Evolutionary conservation across 208 protist genomes (phyloP).

Genomic region (Phytomonas francai): DNA sequence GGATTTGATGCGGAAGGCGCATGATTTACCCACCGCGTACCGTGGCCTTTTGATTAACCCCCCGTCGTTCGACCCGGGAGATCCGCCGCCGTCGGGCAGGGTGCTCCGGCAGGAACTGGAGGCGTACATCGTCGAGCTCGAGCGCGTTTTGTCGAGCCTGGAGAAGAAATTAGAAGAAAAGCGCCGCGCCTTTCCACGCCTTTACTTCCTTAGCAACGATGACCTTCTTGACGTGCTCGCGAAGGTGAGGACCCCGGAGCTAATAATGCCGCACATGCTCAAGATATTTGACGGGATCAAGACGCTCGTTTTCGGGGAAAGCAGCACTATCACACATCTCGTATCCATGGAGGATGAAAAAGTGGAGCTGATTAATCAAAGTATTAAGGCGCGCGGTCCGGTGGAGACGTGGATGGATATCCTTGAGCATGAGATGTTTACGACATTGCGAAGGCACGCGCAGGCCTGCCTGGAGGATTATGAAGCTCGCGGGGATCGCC

Average conservation of each 20-base stretch:
- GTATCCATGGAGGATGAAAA: slow-evolving; percentile 88
- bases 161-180: slow-evolving; percentile 96
- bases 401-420: slow-evolving; percentile 95
- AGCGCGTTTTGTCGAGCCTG: slow-evolving; percentile 91
- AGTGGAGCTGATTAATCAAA: slow-evolving; percentile 89
- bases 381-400: slow-evolving; percentile 91
- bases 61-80: slow-evolving; percentile 56
- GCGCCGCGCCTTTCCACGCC: slow-evolving; percentile 93
- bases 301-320: slow-evolving; percentile 60
- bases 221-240: slow-evolving; percentile 98
- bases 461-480: slow-evolving; percentile 87
- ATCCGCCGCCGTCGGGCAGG: slow-evolving; percentile 9
- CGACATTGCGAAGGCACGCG: slow-evolving; percentile 80
- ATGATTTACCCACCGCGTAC: slow-evolving; percentile 88
- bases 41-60: slow-evolving; percentile 83
- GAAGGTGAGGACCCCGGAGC: slow-evolving; percentile 95
- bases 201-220: slow-evolving; percentile 96
- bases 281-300: slow-evolving; percentile 98
- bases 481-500: slow-evolving; percentile 64
- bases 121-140: slow-evolving; percentile 89
- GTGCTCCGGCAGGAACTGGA: slow-evolving; percentile 81
- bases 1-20: slow-evolving; percentile 91
- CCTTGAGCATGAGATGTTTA: slow-evolving; percentile 93
- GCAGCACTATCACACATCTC: slow-evolving; percentile 83
- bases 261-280: slow-evolving; percentile 95